Base-by-base conservation (phyloP, 2,329 filamentous ascomycete species). In the Aspergillus glaucus region DNA sequence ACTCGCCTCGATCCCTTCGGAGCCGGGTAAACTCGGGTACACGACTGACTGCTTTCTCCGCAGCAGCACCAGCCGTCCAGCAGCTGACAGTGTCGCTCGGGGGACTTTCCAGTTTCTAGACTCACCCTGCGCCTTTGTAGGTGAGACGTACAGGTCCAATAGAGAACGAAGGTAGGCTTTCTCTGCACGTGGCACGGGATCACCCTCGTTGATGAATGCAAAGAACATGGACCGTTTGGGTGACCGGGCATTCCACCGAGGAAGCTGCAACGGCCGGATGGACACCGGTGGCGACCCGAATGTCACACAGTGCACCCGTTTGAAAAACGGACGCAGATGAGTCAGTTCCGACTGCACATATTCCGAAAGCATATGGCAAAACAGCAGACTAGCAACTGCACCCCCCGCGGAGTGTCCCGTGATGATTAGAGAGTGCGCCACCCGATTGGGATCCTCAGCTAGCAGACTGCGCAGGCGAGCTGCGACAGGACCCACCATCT, bases 371-470 rank as follows among this genome's bases (percentile, higher is more conserved):
- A 95, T 92, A 67, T 95, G 90, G 32, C 80, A 79, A 67, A 89
- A 95, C 0, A 95, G 75, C 9, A 95, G 74, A 2, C 84, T 79
- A 0, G 89, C 89, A 1, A 95, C 84, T 0, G 90, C 90, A 2
- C 90, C 90, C 14, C 89, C 90, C 0, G 90, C 90, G 1, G 85
- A 89, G 62, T 95, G 90, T 0, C 90, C 90, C 0, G 90, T 94
- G 51, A 95, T 86, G 15, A 95, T 74, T 7, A 95, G 75, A 14
- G 84, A 88, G 61, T 84, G 86, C 2, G 75, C 72, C 5, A 80
- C 76, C 9, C 87, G 79, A 3, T 73, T 68, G 0, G 87, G 86
- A 52, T 91, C 81, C 54, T 93, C 86, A 54, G 85, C 75, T 0
- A 94, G 75, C 0, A 93, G 71, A 53, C 82, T 76, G 1, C 84